Base-by-base conservation (phyloP, 2,329 filamentous ascomycete species). In the Fusarium bactridioides region DNA sequence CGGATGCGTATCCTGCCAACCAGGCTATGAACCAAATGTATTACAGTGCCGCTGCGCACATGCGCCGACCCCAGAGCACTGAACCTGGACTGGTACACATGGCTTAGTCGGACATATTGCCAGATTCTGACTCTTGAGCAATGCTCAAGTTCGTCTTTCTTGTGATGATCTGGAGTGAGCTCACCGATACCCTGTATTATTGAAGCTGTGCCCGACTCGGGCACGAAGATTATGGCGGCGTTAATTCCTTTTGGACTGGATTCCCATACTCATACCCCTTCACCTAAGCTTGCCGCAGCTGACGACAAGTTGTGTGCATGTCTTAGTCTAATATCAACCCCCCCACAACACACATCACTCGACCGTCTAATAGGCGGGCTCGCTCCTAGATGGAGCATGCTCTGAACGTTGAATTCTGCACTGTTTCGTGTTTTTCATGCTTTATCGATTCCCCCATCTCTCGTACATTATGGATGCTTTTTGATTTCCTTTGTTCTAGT, bases 11-110 rank as follows among this genome's bases (percentile, higher is more conserved):
- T 68, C 87, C 87, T 40, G 87, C 89, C 55, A 86, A 87, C 43
- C 86, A 82, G 9, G 86, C 87, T 45, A 87, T 90, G 79, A 87
- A 87, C 38, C 90, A 92, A 76, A 89, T 94, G 84, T 95, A 94
- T 80, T 95, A 94, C 74, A 86, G 87, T 40, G 90, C 89, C 69
- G 87, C 89, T 10, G 87, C 80, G 13, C 80, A 90, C 65, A 90
- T 94, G 74, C 90, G 93, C 63, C 88, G 93, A 66, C 91, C 92
- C 8, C 91, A 92, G 74, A 94, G 93, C 85, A 89, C 93, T 7
- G 92, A 96, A 79, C 90, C 92, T 23, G 81, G 81, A 62, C 74
- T 84, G 72, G 82, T 83, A 55, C 82, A 83, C 69, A 83, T 83
- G 82, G 79, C 80, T 67, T 83, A 80, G 78, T 72, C 64, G 67